phyloP scores from a whole-genome alignment of 192 early-diverging fungal genomes.

The Gigaspora rosea region DNA sequence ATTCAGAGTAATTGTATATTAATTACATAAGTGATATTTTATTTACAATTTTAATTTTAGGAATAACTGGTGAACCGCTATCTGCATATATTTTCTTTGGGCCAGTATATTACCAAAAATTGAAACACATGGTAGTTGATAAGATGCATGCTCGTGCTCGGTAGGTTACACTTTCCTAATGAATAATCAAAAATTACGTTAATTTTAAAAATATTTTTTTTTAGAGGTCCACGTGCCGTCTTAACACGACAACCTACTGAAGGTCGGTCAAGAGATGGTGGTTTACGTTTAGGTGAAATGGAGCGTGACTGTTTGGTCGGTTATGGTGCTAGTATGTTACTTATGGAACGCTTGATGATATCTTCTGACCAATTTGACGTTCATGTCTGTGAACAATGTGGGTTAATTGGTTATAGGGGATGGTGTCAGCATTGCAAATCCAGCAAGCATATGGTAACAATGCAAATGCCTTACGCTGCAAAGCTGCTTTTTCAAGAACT shows the following conservation, averaged over 20 bases:
- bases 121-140: conserved; percentile 99
- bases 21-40: not conserved
- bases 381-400: conserved; percentile 88
- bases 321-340: conserved; percentile 90
- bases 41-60: conserved; percentile 8
- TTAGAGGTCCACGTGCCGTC: conserved; percentile 84
- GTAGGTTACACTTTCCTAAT: conserved; percentile 35
- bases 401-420: conserved; percentile 83
- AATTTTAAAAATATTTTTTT: conserved; percentile 14
- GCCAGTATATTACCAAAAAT: conserved; percentile 94
- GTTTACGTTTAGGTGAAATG: conserved; percentile 97
- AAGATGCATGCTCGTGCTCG: conserved; percentile 96
- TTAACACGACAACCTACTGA: conserved; percentile 96
- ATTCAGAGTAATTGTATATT: not conserved
- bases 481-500: conserved; percentile 98
- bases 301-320: conserved; percentile 98
- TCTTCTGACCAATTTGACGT: conserved; percentile 94
- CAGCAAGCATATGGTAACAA: conserved; percentile 79
- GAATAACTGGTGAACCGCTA: conserved; percentile 86
- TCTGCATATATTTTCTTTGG: conserved; percentile 97
- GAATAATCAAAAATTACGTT: not conserved
- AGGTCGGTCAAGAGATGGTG: conserved; percentile 95
- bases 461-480: conserved; percentile 97
- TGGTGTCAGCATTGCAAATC: conserved; percentile 94
- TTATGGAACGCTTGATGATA: conserved; percentile 92